Evolutionary conservation across 495 filamentous ascomycete species (phyloP).

Genomic region (Clavariopsis aquatica): DNA sequence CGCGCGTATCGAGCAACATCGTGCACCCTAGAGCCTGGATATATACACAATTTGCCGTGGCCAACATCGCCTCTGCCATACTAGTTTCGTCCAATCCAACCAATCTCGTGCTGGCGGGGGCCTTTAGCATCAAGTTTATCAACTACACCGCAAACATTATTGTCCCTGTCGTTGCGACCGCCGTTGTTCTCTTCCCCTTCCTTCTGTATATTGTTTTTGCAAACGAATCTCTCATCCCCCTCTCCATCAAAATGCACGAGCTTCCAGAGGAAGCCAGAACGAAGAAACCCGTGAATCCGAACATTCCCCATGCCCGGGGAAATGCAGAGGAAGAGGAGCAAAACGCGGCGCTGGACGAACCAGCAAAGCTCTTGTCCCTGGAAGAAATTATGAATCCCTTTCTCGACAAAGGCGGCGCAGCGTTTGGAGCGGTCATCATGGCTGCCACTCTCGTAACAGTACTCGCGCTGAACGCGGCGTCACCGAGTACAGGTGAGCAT

Average conservation of each 20-base stretch:
- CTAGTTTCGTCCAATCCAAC: constrained; percentile 72
- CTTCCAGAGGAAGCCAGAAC: constrained; percentile 56
- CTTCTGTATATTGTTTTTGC: constrained; percentile 65
- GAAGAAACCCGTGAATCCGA: constrained; percentile 64
- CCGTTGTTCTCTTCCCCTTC: constrained; percentile 64
- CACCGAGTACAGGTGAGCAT: constrained; percentile 45
- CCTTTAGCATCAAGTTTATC: constrained; percentile 67
- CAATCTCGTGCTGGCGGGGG: constrained; percentile 69
- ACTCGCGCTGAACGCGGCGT: constrained; percentile 60
- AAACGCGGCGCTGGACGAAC: constrained; percentile 47
- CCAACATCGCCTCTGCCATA: constrained; percentile 68
- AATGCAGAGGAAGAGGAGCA: constrained; percentile 56
- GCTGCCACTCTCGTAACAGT: constrained; percentile 60
- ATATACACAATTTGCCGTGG: constrained; percentile 65
- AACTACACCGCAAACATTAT: constrained; percentile 70
- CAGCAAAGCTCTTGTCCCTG: constrained; percentile 57
- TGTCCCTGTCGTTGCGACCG: constrained; percentile 63
- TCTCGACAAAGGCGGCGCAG: constrained; percentile 62
- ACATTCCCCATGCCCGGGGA: constrained; percentile 63
- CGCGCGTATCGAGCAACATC: constrained; percentile 67
- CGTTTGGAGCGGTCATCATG: constrained; percentile 63
- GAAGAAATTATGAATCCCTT: constrained; percentile 74
- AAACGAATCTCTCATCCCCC: constrained; percentile 61
- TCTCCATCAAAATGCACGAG: constrained; percentile 64
- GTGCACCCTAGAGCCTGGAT: constrained; percentile 67